phyloP scores from a whole-genome alignment of 225 moss, liverwort and hornwort species.

The Pleurozium schreberi region DNA sequence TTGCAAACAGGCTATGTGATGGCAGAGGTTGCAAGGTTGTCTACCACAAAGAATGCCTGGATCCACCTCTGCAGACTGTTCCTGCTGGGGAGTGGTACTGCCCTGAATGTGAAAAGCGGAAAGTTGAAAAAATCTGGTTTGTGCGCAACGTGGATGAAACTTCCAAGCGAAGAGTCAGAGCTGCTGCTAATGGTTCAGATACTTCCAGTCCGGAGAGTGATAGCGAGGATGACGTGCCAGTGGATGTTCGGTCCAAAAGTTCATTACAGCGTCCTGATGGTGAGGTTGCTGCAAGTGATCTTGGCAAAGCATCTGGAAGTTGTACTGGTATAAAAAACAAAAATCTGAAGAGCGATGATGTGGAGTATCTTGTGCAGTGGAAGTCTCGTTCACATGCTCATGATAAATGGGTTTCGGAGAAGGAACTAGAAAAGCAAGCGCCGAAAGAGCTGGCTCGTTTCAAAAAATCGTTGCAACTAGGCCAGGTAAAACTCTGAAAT shows the following conservation, averaged over 20 bases:
- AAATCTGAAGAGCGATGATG: conserved; percentile 2
- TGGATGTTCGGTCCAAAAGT: conserved; percentile 8
- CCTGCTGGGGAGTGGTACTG: conserved; percentile 90
- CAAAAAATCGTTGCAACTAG: conserved; percentile 35
- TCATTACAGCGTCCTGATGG: background rate
- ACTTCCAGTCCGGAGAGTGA: conserved; percentile 8
- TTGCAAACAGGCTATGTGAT: conserved; percentile 61
- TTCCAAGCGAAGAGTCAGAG: background rate
- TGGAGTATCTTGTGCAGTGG: conserved; percentile 87
- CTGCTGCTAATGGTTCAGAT: conserved; percentile 8
- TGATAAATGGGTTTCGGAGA: conserved; percentile 70
- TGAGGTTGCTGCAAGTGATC: conserved; percentile 2
- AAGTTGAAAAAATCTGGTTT: conserved; percentile 84
- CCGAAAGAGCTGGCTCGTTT: conserved; percentile 61
- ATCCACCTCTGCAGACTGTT: conserved; percentile 47
- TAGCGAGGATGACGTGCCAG: conserved; percentile 22
- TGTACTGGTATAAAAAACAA: background rate
- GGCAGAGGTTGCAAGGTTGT: conserved; percentile 68
- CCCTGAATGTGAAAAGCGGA: conserved; percentile 58
- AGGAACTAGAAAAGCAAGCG: conserved; percentile 49
- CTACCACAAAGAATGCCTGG: conserved; percentile 75
- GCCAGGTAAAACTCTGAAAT: conserved; percentile 39
- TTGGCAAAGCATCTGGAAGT: background rate
- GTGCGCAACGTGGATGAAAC: conserved; percentile 18
- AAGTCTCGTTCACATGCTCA: conserved; percentile 70